phyloP scores from a whole-genome alignment of 352 stramenopile genomes.

The Globisporangium paroecandrum region DNA sequence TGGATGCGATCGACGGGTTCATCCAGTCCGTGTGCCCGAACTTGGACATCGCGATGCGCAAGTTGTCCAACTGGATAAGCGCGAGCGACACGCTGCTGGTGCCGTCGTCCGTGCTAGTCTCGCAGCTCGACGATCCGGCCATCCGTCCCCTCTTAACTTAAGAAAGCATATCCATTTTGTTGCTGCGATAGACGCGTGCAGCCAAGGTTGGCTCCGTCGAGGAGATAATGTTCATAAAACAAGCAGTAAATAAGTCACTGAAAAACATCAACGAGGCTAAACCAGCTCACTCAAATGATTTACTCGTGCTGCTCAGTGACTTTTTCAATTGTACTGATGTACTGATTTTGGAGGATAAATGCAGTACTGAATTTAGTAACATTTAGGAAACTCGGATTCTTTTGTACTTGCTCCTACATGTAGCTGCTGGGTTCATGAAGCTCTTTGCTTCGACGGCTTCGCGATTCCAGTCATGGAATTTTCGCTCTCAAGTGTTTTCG shows the following conservation, averaged over 20 bases:
- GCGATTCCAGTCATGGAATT: too few species aligned
- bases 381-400: too few species aligned
- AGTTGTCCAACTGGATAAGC: slow-evolving; percentile 67
- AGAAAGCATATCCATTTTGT: not conserved
- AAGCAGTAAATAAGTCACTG: not conserved
- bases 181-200: not conserved
- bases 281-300: too few species aligned
- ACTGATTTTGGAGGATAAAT: too few species aligned
- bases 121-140: slow-evolving; percentile 14
- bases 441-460: too few species aligned
- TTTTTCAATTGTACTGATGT: too few species aligned
- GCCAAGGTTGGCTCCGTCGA: not conserved
- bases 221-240: not conserved
- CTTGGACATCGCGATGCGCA: slow-evolving; percentile 79
- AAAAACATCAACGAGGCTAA: too few species aligned
- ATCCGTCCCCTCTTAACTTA: slow-evolving; percentile 15
- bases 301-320: too few species aligned
- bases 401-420: too few species aligned
- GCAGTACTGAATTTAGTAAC: too few species aligned
- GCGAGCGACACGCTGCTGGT: slow-evolving; percentile 15
- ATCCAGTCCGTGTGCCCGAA: slow-evolving; percentile 88
- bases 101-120: slow-evolving; percentile 17
- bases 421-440: too few species aligned
- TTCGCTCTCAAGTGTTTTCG: too few species aligned
- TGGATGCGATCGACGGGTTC: slow-evolving; percentile 79